Base-by-base conservation (phyloP, 2,329 filamentous ascomycete species). In the Hirsutella minnesotensis region DNA sequence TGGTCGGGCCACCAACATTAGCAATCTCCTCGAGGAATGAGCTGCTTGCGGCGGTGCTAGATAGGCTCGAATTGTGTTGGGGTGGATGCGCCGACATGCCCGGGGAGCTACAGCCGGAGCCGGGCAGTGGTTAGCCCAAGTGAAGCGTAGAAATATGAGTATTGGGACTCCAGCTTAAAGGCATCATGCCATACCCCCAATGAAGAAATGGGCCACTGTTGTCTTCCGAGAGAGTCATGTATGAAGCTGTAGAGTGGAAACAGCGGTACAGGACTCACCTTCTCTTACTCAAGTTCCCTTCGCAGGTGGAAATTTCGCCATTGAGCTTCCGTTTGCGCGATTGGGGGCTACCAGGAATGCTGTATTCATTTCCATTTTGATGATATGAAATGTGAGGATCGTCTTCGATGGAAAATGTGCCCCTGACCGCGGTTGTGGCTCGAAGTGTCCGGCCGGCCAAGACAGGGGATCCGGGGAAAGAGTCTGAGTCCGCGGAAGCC, bases 281-380 rank as follows among this genome's bases (percentile, higher is more conserved):
- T 72, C 81, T 75, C 65, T 84, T 85, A 56, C 73, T 74, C 15
- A 31, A 31, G 51, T 68, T 65, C 49, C 67, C 72, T 12, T 36
- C 12, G 49, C 81, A 77, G 49, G 79, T 75, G 56, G 70, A 66
- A 46, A 70, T 66, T 53, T 80, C 75, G 55, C 77, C 73, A 62
- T 81, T 77, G 49, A 86, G 66, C 68, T 89, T 90, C 58, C 86
- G 75, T 69, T 92, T 92, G 53, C 86, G 77, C 44, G 83, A 80
- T 56, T 81, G 79, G 20, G 85, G 85, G 60, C 83, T 86, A 51
- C 82, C 79, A 40, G 81, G 72, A 58, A 89, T 79, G 36, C 86
- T 89, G 63, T 86, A 92, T 52, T 86, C 81, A 57, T 85, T 77
- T 54, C 81, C 82, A 62, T 82, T 81, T 59, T 81, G 79, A 58